phyloP scores from a whole-genome alignment of 495 filamentous ascomycete species.

The Penicillium antarcticum region DNA sequence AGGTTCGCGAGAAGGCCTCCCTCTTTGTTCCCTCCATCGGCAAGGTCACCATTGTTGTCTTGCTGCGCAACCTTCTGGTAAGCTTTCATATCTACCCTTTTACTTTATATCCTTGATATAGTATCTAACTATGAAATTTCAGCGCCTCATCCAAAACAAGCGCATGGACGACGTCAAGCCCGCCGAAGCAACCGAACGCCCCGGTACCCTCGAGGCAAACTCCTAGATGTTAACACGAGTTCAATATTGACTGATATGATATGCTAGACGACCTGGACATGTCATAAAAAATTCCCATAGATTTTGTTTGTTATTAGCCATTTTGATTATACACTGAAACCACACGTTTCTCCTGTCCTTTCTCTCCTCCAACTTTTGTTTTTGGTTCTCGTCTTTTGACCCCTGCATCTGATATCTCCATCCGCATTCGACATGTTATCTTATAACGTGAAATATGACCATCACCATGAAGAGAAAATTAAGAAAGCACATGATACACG shows the following conservation, averaged over 20 bases:
- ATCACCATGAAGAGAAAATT: no score
- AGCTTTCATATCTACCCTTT: slow-evolving; percentile 25
- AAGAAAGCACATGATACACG: no score
- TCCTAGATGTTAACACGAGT: slow-evolving; percentile 12
- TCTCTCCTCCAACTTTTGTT: neutral
- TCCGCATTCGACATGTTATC: neutral
- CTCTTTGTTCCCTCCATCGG: slow-evolving; percentile 96
- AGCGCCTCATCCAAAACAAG: slow-evolving; percentile 52
- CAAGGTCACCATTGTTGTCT: slow-evolving; percentile 92
- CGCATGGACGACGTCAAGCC: slow-evolving; percentile 43
- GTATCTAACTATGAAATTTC: slow-evolving; percentile 2
- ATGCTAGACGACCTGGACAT: slow-evolving; percentile 6
- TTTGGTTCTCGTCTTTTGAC: neutral
- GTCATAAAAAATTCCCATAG: slow-evolving; percentile 16
- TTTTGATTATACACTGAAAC: slow-evolving; percentile 15
- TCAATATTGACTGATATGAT: slow-evolving; percentile 8
- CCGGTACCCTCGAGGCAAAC: slow-evolving; percentile 39
- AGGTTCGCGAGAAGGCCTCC: slow-evolving; percentile 89
- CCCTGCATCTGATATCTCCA: neutral
- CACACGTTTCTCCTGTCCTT: neutral
- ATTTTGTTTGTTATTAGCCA: slow-evolving; percentile 23
- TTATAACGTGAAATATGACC: neutral
- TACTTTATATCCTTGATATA: neutral
- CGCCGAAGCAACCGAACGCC: slow-evolving; percentile 42
- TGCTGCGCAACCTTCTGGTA: slow-evolving; percentile 86